Base-by-base conservation (phyloP, 192 early-diverging fungal genomes). In the Ramicandelaber brevisporus region DNA sequence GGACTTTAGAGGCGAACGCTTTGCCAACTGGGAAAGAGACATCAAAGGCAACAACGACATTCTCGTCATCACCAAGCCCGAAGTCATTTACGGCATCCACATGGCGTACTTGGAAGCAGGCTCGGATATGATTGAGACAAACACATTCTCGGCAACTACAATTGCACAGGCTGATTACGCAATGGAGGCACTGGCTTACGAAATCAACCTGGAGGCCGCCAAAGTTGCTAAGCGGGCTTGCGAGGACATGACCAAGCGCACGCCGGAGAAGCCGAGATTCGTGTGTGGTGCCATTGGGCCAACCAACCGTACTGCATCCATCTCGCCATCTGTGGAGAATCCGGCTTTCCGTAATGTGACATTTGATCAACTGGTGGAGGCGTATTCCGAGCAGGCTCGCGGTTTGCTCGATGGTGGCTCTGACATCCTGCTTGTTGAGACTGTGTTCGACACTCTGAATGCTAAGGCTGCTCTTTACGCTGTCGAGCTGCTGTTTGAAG, bases 391-490 rank as follows among this genome's bases (percentile, higher is more conserved):
- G 57, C 89, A 95, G 48, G 61, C 63, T 20, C 68, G 72, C 30
- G 89, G 83, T 44, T 59, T 95, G 18, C 59, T 95, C 34, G 89
- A 95, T 41, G 89, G 89, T 40, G 89, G 89, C 3, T 50, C 80
- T 3, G 89, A 95, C 39, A 68, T 88, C 32, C 50, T 95, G 8
- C 59, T 95, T 43, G 80, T 95, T 0, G 89, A 95, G 46, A 95
- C 89, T 18, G 82, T 95, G 46, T 95, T 95, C 39, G 89, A 95
- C 50, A 95, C 89, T 12, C 53, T 88, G n/a, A 95, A 95, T 36
- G 79, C 83, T 30, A 95, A 95, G 53, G 89, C 89, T 2, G 89
- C 83, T 1, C 43, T 90, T 19, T 95, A 66, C 59, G 89, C 89
- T 8, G 74, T 90, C 40, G 84, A 89, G 50, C 39, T 63, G 4